Evolutionary conservation across 345 rosid species (phyloP), one percentile per base, ranked within the genome.

Genomic region (Brassica nigra): DNA sequence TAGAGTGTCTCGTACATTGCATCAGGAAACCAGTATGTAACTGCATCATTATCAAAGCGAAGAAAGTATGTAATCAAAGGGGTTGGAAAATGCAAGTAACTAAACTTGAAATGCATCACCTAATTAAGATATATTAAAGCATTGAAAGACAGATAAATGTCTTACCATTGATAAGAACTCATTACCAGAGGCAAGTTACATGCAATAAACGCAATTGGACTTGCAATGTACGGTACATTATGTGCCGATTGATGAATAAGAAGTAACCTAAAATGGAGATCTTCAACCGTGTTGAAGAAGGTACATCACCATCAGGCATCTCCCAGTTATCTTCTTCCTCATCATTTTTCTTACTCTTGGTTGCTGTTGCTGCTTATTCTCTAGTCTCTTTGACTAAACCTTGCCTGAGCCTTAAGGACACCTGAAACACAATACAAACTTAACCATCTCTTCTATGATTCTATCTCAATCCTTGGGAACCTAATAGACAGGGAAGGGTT

Each of bases 311-410:
- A 71, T 76, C 88, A 49, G 97, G 91, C 87, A 89, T 63, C 12
- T 93, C 98, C 98, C 98, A 91, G 90, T 93, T 91, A 79, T 93
- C 97, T 47, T 86, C 92, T 0, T 82, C 97, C 11, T 83, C 93
- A 16, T 85, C 88, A 3, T 83, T 83, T 82, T 84, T 87, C 84
- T 83, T 88, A 70, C 77, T 81, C 73, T 81, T 81, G 29, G 68
- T 76, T 61, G 62, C 73, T 80, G 86, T 91, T 68, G 76, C 78
- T 68, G 61, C 73, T 74, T 88, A 92, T 73, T 66, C 84, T 74
- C 76, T 85, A 75, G 76, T 80, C 66, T 78, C 84, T 8, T 8
- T 58, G 39, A 4, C 69, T 18, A 75, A 16, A 72, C 84, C 97
- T 88, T 23, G 27, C 1, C 27, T 23, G 27, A 23, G 27, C 78